Conservation (phyloP, 371 early-diverging fungal species). For the Dichotomocladium elegans region DNA sequence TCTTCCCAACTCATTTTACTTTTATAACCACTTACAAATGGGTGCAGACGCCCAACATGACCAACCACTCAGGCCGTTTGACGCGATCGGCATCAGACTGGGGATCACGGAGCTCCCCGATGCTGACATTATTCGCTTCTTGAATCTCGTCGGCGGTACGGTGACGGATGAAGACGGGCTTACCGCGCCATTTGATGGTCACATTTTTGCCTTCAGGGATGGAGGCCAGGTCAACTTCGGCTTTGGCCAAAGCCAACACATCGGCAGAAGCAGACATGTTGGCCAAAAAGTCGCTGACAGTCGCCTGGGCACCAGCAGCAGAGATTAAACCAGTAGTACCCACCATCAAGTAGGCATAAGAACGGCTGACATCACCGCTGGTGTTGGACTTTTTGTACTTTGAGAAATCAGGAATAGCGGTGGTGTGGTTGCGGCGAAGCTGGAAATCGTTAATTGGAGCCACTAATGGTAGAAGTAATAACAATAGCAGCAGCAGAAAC, state of each 20-base stretch:
- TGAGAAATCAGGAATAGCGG: constrained; percentile 62
- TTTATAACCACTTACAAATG: constrained; percentile 65
- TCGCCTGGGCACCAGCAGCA: constrained; percentile 88
- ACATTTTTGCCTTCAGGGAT: constrained; percentile 97
- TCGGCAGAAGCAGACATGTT: constrained; percentile 95
- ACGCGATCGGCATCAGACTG: constrained; percentile 90
- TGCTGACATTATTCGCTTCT: constrained; percentile 83
- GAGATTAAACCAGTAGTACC: constrained; percentile 85
- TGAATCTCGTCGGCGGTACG: constrained; percentile 92
- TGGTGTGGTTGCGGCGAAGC: constrained; percentile 57
- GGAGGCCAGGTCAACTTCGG: constrained; percentile 86
- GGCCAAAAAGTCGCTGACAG: constrained; percentile 86
- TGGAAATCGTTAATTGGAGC: constrained; percentile 39
- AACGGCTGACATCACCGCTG: constrained; percentile 66
- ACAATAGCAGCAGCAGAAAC: neutral
- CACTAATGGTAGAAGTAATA: constrained; percentile 8
- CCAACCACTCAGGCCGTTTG: constrained; percentile 93
- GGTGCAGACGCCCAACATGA: constrained; percentile 97
- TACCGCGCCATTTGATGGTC: constrained; percentile 98
- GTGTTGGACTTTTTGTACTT: constrained; percentile 62
- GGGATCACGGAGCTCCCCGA: constrained; percentile 85
- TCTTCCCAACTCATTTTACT: too few relatives aligned
- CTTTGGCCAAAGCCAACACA: constrained; percentile 96
- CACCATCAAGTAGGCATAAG: constrained; percentile 92
- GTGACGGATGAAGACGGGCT: constrained; percentile 97